Evolutionary conservation across 768 basidiomycete species (phyloP).

Genomic region (Psilocybe subaeruginosa): DNA sequence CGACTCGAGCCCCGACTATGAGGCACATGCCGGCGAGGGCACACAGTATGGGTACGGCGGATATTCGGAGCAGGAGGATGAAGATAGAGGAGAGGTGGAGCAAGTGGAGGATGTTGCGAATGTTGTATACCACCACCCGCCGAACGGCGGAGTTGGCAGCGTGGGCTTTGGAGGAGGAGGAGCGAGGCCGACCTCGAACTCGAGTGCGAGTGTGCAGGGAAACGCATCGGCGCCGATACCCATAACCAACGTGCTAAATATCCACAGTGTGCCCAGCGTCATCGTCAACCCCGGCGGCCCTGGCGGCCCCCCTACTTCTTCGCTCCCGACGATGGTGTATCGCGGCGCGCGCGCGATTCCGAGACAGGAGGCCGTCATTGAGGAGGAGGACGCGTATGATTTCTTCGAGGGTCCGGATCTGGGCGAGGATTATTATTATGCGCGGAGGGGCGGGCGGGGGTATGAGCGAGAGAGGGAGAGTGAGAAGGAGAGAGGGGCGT

Average conservation of each 20-base stretch:
- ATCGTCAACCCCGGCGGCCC: background rate
- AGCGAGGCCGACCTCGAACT: background rate
- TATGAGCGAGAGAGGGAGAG: constrained; percentile 18
- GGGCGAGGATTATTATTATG: constrained; percentile 48
- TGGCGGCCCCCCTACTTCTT: background rate
- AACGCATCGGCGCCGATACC: constrained; percentile 7
- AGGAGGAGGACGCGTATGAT: constrained; percentile 51
- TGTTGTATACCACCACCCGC: constrained; percentile 18
- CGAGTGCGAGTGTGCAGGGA: background rate
- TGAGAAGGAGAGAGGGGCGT: constrained; percentile 16
- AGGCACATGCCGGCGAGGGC: background rate
- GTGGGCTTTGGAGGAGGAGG: constrained; percentile 7
- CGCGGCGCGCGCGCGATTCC: constrained; percentile 8
- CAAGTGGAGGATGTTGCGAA: constrained; percentile 19
- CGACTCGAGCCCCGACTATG: constrained; percentile 11
- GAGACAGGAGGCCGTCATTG: constrained; percentile 13
- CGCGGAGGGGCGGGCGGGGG: constrained; percentile 25
- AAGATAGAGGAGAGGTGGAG: constrained; percentile 10
- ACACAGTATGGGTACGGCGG: background rate
- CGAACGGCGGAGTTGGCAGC: constrained; percentile 1
- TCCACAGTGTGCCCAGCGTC: background rate
- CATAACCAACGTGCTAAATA: background rate
- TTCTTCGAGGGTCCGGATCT: constrained; percentile 64
- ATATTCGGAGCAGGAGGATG: background rate
- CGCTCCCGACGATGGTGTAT: background rate